Percentiles rank a stretch among this genome's conserved stretches.
These are phyloP conservation scores for Linum lewisii DNA, from an alignment of 345 rosid species.

Conservation along the genomic window DNA sequence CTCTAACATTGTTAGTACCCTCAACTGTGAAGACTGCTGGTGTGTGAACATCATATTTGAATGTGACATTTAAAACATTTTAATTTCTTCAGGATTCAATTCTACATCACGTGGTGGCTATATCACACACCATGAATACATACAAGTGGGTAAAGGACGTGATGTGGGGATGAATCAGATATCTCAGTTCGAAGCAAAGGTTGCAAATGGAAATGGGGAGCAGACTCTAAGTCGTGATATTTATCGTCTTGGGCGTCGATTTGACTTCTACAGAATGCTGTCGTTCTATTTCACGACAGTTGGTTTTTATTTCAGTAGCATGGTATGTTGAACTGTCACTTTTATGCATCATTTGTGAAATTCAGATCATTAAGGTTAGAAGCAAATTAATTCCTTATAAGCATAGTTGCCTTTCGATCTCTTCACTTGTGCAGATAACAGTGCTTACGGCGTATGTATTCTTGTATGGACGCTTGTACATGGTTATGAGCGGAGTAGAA, in stretches of 20 bases:
- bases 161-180: slow-evolving; percentile 97
- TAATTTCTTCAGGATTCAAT: slow-evolving; percentile 57
- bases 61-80: slow-evolving; percentile 21
- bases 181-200: slow-evolving; percentile 86
- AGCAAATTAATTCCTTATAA: no score
- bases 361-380: background rate
- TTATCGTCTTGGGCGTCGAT: slow-evolving; percentile 80
- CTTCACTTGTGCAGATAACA: slow-evolving; percentile 44
- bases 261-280: slow-evolving; percentile 95
- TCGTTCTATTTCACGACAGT: slow-evolving; percentile 95
- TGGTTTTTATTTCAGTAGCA: slow-evolving; percentile 91
- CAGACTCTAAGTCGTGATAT: slow-evolving; percentile 96
- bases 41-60: background rate
- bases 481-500: slow-evolving; percentile 90
- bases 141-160: slow-evolving; percentile 97
- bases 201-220: slow-evolving; percentile 96
- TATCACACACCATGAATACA: slow-evolving; percentile 89
- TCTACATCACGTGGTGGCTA: slow-evolving; percentile 86
- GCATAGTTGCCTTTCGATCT: slow-evolving; percentile 6
- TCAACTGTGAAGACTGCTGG: background rate
- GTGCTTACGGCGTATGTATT: slow-evolving; percentile 77
- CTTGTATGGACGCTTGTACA: slow-evolving; percentile 86
- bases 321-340: slow-evolving; percentile 40
- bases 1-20: background rate
- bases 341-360: background rate